Base-by-base conservation (phyloP, 2,329 filamentous ascomycete species). In the Dactylellina sp. region DNA sequence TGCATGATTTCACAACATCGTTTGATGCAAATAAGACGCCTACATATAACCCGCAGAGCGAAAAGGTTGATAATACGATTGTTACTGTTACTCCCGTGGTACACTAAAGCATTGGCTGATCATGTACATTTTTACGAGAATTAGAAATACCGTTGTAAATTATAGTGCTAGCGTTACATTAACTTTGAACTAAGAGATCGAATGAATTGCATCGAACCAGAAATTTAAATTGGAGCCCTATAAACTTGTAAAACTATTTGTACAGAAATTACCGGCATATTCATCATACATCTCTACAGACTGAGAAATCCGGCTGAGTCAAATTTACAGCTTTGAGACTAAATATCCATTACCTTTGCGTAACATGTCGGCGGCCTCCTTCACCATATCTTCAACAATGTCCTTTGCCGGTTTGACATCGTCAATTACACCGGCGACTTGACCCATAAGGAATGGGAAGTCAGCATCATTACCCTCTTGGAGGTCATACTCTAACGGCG, bases 381-480 rank as follows among this genome's bases (percentile, higher is more conserved):
- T 82, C 7, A 97, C 91, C 92, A 98, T 97, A 77, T 96, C 92
- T 74, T 89, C 86, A n/a, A 98, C 89, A 83, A 98, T 97, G 76
- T 89, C 86, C 50, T 84, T 86, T 0, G 94, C 94, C 0, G 93
- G 92, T 83, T 95, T 88, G 71, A 97, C 87, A 77, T 89, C 88
- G 35, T 83, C 81, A 66, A 97, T 91, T 0, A 89, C 86, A 1
- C 91, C 93, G 0, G 92, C 91, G 7, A 97, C 93, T 83, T 97
- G 92, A 0, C 94, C 94, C 94, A 97, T 97, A 79, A 97, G 80
- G 81, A 94, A 93, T 11, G 94, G 94, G 64, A 91, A 84, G 79
- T 97, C 94, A 11, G 96, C 84, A 42, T 97, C 92, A 63, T 89
- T 89, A 0, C 90, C 91, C 62, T 92, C 85, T 55, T 96, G 91